Evolutionary conservation across 345 rosid species (phyloP).

Genomic region (Populus nigra): DNA sequence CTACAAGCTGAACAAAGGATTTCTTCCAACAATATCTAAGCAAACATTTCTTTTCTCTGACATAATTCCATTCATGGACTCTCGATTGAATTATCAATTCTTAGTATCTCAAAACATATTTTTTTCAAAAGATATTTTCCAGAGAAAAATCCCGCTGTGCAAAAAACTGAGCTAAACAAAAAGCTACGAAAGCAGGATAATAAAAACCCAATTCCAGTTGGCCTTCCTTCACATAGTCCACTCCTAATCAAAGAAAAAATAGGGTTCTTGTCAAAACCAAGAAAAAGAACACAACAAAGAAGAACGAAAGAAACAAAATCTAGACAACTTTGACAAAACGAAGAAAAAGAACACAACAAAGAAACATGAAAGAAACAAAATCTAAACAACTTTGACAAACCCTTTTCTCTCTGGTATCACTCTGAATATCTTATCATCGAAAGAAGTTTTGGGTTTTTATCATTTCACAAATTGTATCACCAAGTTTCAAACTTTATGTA

Average conservation of each 20-base stretch:
- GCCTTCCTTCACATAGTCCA: background rate
- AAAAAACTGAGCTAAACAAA: background rate
- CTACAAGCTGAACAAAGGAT: background rate
- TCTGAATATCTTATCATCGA: background rate
- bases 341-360: background rate
- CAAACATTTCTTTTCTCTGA: background rate
- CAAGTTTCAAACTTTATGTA: background rate
- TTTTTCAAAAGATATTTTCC: background rate
- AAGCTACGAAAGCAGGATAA: background rate
- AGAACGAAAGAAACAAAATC: background rate
- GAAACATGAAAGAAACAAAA: background rate
- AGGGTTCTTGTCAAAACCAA: background rate
- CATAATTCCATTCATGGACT: background rate
- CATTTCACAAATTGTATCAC: background rate
- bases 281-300: background rate
- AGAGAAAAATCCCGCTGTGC: background rate
- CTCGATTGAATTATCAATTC: background rate
- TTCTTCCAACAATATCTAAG: background rate
- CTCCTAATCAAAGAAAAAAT: conserved; percentile 1
- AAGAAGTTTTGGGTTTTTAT: background rate
- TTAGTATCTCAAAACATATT: background rate
- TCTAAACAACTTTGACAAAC: background rate
- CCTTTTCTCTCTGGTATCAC: background rate
- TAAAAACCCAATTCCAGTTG: background rate
- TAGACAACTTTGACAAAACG: no score